A percentile compares a stretch with the other conserved stretches of the same genome.
Evolutionary conservation across 495 filamentous ascomycete genomes (phyloP).

Genomic region (Podospora fimiseda): DNA sequence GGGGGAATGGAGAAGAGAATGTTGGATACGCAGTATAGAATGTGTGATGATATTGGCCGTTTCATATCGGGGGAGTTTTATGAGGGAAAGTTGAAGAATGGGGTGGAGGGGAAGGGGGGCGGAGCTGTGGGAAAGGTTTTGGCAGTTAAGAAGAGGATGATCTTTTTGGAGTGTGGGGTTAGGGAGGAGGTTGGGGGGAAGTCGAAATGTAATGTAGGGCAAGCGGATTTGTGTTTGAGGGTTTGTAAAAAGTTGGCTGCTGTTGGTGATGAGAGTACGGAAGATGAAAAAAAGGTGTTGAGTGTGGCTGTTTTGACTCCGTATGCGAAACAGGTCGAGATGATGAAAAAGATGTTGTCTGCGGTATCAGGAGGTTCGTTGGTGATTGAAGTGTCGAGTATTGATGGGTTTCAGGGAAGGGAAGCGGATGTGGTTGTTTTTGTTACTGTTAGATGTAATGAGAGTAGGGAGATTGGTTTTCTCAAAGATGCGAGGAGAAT

Average conservation of each 20-base stretch:
- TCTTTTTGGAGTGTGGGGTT: conserved; percentile 38
- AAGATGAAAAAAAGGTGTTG: background rate
- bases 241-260: conserved; percentile 1
- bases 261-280: background rate
- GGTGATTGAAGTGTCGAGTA: conserved; percentile 35
- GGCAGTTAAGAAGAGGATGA: conserved; percentile 22
- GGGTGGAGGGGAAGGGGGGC: conserved; percentile 18
- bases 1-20: conserved; percentile 30
- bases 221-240: conserved; percentile 23
- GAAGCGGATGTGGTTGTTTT: conserved; percentile 49
- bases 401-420: conserved; percentile 48
- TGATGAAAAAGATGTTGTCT: conserved; percentile 28
- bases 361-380: conserved; percentile 5
- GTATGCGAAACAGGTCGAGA: conserved; percentile 37
- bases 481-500: conserved; percentile 44
- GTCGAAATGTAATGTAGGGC: conserved; percentile 43
- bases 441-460: conserved; percentile 44
- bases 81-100: conserved; percentile 33
- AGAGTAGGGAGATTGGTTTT: conserved; percentile 42
- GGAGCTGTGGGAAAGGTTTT: conserved; percentile 21
- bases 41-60: conserved; percentile 41
- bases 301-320: conserved; percentile 33
- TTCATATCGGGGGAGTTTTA: conserved; percentile 48
- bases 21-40: conserved; percentile 51
- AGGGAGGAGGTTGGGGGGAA: conserved; percentile 36